Evolutionary conservation across 2,329 filamentous ascomycete genomes (phyloP).

Genomic region (Mycosphaerella sp.): DNA sequence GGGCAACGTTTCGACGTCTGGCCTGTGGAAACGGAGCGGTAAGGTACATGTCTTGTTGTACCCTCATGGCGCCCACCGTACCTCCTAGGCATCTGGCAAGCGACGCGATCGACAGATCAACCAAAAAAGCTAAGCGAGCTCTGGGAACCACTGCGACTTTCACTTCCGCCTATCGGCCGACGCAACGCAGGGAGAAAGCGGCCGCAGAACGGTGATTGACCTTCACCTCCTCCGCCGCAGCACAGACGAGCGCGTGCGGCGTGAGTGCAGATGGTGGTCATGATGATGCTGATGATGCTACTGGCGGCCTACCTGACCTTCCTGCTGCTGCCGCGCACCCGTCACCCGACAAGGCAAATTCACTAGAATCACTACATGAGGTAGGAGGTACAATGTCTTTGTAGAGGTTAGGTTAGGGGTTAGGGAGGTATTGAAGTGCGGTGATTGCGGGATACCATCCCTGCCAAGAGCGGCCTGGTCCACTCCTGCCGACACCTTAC

Average conservation of each 20-base stretch:
- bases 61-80: too few species aligned
- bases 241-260: neutral
- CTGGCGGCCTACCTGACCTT: too few species aligned
- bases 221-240: neutral
- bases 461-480: neutral
- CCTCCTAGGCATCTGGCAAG: neutral
- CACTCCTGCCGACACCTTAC: neutral
- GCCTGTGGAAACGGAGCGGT: neutral
- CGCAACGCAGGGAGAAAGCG: neutral
- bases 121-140: neutral
- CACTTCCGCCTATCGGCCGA: neutral
- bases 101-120: neutral
- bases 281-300: too few species aligned
- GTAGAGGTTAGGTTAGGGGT: too few species aligned
- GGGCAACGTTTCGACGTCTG: neutral
- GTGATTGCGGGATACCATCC: too few species aligned
- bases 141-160: neutral
- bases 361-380: too few species aligned
- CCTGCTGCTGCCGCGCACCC: neutral
- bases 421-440: too few species aligned
- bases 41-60: neutral
- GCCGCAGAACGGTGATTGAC: neutral
- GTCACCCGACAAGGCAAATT: neutral
- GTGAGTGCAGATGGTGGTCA: neutral
- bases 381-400: too few species aligned